Base-by-base conservation (phyloP, 805 yeast species). In the Metschnikowia hibisci region DNA sequence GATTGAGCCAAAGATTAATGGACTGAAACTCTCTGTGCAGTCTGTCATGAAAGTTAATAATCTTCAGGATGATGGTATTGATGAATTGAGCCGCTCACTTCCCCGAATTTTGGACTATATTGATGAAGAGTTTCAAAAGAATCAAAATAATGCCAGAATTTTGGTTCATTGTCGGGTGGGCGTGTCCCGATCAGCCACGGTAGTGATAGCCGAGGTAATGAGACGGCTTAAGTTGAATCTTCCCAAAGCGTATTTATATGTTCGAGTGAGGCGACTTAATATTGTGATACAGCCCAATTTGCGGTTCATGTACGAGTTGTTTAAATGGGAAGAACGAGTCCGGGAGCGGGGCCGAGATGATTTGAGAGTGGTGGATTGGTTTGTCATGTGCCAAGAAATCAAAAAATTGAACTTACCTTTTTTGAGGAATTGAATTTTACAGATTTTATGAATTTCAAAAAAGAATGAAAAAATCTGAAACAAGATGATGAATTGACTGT, bases 141-240 rank as follows among this genome's bases (percentile, higher is more conserved):
- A 47, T 6, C 33, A 39, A 10, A 53, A 51, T 1, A 32, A 34
- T 10, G 46, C 53, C 16, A 53, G 60, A 51, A 66, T 69, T 14
- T 69, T 91, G 47, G 90, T 91, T 9, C 98, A 91, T 61, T 91
- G 98, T 56, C 85, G 95, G 57, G 97, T 88, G 37, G 98, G 98
- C 0, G 98, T 91, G 3, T 87, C 96, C 0, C 70, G 98, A 43
- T 87, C 96, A 3, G 98, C 97, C 0, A 87, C 97, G 0, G 95
- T 91, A 9, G 91, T 95, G 53, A 91, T 91, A 52, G 96, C 96
- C 1, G 97, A 89, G 58, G 91, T 87, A 30, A 90, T 91, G 96
- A 77, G 79, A 52, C 66, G 96, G 32, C 64, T 85, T 41, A 65
- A 77, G 12, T 67, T 87, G 42, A 77, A 80, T 33, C 66, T 91